Percentiles rank a stretch among this genome's conserved stretches.
Evolutionary conservation across 2,329 filamentous ascomycete species (phyloP).

Genomic region (Lasiodiplodia citricola): DNA sequence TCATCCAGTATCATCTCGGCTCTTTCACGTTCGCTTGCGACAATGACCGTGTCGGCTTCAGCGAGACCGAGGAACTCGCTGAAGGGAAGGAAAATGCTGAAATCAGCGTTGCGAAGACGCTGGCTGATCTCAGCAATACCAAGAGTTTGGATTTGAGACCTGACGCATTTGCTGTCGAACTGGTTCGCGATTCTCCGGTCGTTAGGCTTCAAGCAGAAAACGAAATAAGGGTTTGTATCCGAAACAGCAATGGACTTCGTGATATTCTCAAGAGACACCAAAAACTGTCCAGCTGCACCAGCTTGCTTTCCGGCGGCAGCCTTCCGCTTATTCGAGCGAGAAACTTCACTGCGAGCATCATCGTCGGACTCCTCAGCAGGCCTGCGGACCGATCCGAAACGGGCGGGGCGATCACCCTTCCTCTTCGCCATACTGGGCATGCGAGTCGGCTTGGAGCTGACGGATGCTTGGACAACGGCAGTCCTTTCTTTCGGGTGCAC

Average conservation of each 20-base stretch:
- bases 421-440: constrained; percentile 90
- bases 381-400: constrained; percentile 48
- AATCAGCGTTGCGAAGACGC: constrained; percentile 88
- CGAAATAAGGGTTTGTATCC: constrained; percentile 90
- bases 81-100: constrained; percentile 94
- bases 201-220: constrained; percentile 97
- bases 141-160: constrained; percentile 91
- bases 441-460: constrained; percentile 92
- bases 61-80: constrained; percentile 91
- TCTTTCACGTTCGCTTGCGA: constrained; percentile 92
- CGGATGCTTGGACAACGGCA: constrained; percentile 92
- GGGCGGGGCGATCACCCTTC: constrained; percentile 64
- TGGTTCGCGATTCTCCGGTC: constrained; percentile 97
- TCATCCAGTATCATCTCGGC: constrained; percentile 90
- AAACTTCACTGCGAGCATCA: constrained; percentile 53
- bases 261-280: constrained; percentile 87
- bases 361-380: constrained; percentile 52
- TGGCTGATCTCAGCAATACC: constrained; percentile 98
- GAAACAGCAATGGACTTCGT: constrained; percentile 82
- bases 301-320: constrained; percentile 63
- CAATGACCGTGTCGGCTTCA: constrained; percentile 81
- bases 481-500: constrained; percentile 90
- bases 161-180: constrained; percentile 98
- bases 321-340: constrained; percentile 47
- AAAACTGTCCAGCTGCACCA: constrained; percentile 90